These are phyloP conservation scores for Phytophthora aleatoria DNA, from an alignment of 352 stramenopile species.

Conservation along the genomic window DNA sequence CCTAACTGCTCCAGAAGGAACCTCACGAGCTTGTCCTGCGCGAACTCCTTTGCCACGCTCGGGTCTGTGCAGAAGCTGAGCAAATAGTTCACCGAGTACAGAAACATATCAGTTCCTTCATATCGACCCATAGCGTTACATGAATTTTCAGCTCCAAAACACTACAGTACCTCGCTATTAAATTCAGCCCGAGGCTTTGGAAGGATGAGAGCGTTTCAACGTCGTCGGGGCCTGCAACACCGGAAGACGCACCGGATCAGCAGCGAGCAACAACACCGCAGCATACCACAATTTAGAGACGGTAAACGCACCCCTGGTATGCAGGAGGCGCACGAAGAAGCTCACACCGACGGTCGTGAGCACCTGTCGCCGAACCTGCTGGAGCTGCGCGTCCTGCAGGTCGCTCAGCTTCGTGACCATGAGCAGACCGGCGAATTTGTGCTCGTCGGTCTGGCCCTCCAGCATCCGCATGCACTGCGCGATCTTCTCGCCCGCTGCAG, in stretches of 20 bases:
- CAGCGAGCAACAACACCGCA: background rate
- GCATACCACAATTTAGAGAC: background rate
- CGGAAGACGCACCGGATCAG: constrained; percentile 1
- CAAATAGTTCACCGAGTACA: constrained; percentile 9
- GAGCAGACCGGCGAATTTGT: constrained; percentile 87
- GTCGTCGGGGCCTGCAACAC: constrained; percentile 44
- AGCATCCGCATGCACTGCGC: constrained; percentile 77
- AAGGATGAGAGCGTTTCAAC: constrained; percentile 68
- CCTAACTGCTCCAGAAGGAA: constrained; percentile 64
- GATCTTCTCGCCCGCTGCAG: constrained; percentile 31
- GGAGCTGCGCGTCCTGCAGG: constrained; percentile 46
- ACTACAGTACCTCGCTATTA: constrained; percentile 71
- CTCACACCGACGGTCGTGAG: constrained; percentile 61
- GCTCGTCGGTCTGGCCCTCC: constrained; percentile 72
- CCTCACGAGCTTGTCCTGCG: constrained; percentile 61
- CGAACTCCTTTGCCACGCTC: constrained; percentile 53
- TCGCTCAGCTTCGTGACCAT: constrained; percentile 85
- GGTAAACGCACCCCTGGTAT: constrained; percentile 58
- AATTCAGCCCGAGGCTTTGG: constrained; percentile 74
- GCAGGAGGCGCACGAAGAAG: constrained; percentile 84
- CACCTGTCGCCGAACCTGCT: constrained; percentile 61
- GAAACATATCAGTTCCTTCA: constrained; percentile 1
- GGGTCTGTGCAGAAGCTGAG: constrained; percentile 70
- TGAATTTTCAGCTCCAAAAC: background rate
- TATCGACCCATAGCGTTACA: background rate